Base-by-base conservation (phyloP, 352 stramenopile species). In the Stephanocyclus meneghinianus region DNA sequence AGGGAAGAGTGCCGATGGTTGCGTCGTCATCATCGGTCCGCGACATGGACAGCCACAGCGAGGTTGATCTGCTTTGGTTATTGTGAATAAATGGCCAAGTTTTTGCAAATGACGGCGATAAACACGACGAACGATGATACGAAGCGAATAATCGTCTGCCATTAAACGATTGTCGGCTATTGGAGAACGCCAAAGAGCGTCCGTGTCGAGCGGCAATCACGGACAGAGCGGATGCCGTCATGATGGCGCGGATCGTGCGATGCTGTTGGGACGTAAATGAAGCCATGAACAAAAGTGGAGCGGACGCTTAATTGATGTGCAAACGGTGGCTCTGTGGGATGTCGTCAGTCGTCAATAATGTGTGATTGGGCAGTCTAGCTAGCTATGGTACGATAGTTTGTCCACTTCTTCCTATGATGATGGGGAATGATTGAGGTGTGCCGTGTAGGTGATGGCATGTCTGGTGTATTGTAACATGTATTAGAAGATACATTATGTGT, bases 1-100 rank as follows among this genome's bases (percentile, higher is more conserved):
- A 77, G 10, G 70, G 70, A 1, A 77, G 48, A 6, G 56, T 63
- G 30, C 55, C 44, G 10, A 44, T 42, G 2, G 44, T 44, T 42
- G 45, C 57, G 53, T 65, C 57, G 4, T 50, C 6, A 35, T 65
- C 57, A 15, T 51, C 18, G 9, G 0, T 35, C 1, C 45, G 45
- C 6, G 57, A 65, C 4, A 65, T 30, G 7, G 7, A 2, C 11
- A 65, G 37, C 16, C 6, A 26, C 21, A 26, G 21, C 15, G 18
- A 48, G 1, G 30, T 29, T 48, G 26, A 61, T 42, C 16, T 8
- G 26, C 53, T 42, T 40, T 48, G 11, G 32, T 18, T 48, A 26
- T 11, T 26, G 0, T 26, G 21, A 26, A 26, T 26, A 26, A 26
- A 26, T 26, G 21, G 21, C 21, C 21, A 26, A 26, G 21, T 26